phyloP scores from a whole-genome alignment of 306 rosid genomes.

The Castanea mollissima region DNA sequence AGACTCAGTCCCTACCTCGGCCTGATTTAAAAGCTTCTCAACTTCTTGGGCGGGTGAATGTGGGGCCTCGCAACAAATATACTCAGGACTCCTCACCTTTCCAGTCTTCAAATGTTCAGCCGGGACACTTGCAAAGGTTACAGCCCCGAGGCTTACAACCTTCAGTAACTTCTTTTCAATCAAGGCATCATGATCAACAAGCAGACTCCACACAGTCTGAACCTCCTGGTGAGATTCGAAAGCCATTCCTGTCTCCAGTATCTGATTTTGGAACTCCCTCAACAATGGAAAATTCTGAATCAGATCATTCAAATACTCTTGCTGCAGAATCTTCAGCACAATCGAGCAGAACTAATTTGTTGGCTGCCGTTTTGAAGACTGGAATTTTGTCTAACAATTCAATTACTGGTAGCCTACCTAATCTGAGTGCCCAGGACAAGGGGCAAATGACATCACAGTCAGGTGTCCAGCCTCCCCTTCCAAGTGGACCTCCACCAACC shows the following conservation, averaged over 20 bases:
- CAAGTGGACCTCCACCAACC: constrained; percentile 38
- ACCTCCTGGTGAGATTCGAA: constrained; percentile 38
- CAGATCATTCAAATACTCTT: constrained; percentile 27
- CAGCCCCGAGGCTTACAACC: constrained; percentile 44
- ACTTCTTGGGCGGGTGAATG: constrained; percentile 23
- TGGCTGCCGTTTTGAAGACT: constrained; percentile 73
- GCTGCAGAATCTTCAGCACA: constrained; percentile 47
- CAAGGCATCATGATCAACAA: constrained; percentile 34
- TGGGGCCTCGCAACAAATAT: constrained; percentile 33
- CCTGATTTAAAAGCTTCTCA: constrained; percentile 42
- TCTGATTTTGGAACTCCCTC: constrained; percentile 22
- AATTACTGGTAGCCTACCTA: constrained; percentile 38
- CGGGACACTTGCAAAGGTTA: constrained; percentile 38
- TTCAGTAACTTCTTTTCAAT: constrained; percentile 40
- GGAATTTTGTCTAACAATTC: constrained; percentile 59
- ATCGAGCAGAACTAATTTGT: constrained; percentile 57
- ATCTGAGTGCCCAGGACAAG: constrained; percentile 30
- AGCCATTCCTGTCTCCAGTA: constrained; percentile 27
- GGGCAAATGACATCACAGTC: constrained; percentile 43
- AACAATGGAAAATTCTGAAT: constrained; percentile 21
- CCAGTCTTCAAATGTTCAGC: constrained; percentile 30
- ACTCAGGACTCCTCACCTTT: constrained; percentile 39
- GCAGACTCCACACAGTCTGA: constrained; percentile 38
- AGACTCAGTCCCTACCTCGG: constrained; percentile 23
- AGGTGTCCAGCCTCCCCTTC: constrained; percentile 38